A percentile compares a stretch with the other conserved stretches of the same genome.
Evolutionary conservation across 352 stramenopile species (phyloP).

Genomic region (Labyrinthula sp.): DNA sequence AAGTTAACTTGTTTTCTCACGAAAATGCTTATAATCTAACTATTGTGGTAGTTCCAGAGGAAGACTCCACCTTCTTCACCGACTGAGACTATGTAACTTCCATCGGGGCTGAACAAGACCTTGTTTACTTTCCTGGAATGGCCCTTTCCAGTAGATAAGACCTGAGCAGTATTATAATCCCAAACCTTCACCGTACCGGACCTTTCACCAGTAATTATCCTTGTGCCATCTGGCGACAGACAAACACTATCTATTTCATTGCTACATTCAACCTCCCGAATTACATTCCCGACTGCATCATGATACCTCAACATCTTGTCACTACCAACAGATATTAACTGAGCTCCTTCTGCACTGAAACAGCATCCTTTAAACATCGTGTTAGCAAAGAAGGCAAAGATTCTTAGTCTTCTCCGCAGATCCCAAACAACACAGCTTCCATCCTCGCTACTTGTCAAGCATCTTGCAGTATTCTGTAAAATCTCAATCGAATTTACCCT

Average conservation of each 20-base stretch:
- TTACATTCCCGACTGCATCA: constrained; percentile 71
- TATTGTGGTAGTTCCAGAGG: constrained; percentile 63
- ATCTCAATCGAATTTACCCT: constrained; percentile 66
- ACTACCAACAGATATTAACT: constrained; percentile 76
- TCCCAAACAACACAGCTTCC: constrained; percentile 88
- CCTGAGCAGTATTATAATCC: constrained; percentile 82
- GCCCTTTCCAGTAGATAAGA: constrained; percentile 55
- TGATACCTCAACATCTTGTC: constrained; percentile 88
- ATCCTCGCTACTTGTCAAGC: constrained; percentile 47
- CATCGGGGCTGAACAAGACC: constrained; percentile 71
- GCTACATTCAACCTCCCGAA: constrained; percentile 73
- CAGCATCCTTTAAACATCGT: constrained; percentile 73
- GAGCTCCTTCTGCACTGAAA: constrained; percentile 83
- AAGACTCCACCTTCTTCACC: constrained; percentile 78
- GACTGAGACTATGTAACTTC: constrained; percentile 70
- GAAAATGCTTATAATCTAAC: background rate
- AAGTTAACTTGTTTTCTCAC: no score
- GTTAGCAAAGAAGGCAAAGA: constrained; percentile 78
- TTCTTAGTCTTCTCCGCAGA: constrained; percentile 63
- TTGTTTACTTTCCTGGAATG: constrained; percentile 75
- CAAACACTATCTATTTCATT: constrained; percentile 75
- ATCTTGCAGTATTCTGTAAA: constrained; percentile 44
- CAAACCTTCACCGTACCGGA: constrained; percentile 77
- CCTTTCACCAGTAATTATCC: constrained; percentile 66
- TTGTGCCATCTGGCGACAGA: constrained; percentile 55